A percentile compares a stretch with the other conserved stretches of the same genome.
Conservation (phyloP, 78 protist species). For the Pigoraptor vietnamica region DNA sequence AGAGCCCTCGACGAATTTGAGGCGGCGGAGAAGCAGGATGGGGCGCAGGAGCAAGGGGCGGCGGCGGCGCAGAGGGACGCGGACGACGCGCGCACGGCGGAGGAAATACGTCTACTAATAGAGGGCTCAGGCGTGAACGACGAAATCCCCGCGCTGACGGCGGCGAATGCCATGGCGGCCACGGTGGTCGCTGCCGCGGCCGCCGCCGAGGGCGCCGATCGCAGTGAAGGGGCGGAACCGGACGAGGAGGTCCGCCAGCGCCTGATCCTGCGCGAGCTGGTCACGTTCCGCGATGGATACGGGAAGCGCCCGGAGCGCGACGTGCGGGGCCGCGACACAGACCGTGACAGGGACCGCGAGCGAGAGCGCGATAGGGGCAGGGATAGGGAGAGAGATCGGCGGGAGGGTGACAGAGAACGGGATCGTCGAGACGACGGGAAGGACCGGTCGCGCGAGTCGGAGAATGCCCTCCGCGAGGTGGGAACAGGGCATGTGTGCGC, state of each 20-base stretch:
- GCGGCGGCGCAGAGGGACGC: background rate
- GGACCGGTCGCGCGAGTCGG: background rate
- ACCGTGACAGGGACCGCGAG: no score
- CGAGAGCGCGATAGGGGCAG: background rate
- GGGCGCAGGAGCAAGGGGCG: background rate
- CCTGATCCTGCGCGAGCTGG: background rate
- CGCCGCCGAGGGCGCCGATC: background rate
- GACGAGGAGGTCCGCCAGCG: background rate
- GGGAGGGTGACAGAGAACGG: background rate
- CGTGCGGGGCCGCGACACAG: background rate
- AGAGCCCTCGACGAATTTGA: background rate
- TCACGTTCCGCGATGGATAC: background rate
- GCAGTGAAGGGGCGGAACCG: background rate
- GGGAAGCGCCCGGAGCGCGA: background rate
- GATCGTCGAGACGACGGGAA: background rate
- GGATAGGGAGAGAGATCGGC: background rate
- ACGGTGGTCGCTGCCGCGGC: background rate
- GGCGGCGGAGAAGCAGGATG: background rate
- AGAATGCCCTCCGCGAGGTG: background rate
- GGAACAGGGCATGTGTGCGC: no score
- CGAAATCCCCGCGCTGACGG: background rate
- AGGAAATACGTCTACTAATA: background rate
- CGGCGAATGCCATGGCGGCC: background rate
- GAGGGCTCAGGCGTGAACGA: background rate
- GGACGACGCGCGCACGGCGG: background rate